Evolutionary conservation across 1,284 basidiomycete species (phyloP).

Genomic region (Heterobasidion parviporum): DNA sequence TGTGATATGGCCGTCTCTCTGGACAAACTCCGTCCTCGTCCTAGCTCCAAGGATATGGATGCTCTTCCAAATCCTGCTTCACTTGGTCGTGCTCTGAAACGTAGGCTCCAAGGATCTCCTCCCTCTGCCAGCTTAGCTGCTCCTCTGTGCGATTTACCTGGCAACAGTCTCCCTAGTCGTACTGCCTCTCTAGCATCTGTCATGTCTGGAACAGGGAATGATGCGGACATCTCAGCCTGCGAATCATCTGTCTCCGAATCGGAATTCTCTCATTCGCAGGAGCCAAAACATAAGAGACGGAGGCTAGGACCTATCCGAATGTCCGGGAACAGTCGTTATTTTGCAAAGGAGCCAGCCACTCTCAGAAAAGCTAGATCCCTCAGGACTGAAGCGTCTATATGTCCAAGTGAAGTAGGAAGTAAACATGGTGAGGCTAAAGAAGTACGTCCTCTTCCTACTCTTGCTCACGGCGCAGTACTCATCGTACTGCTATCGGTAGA

Average conservation of each 20-base stretch:
- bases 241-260: not conserved
- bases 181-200: no score
- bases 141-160: not conserved
- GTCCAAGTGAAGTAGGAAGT: no score
- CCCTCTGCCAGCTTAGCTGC: not conserved
- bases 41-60: not conserved
- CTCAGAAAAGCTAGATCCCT: constrained; percentile 1
- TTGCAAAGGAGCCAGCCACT: not conserved
- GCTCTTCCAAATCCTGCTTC: not conserved
- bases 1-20: no score
- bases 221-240: not conserved
- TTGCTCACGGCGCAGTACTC: not conserved
- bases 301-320: not conserved
- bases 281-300: not conserved
- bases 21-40: no score
- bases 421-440: not conserved
- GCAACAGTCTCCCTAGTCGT: not conserved
- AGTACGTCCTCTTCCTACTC: not conserved
- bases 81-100: not conserved
- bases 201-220: not conserved
- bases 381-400: not conserved
- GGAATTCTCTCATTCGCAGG: not conserved
- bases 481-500: not conserved
- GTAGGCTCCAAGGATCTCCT: not conserved
- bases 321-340: not conserved